A percentile compares a stretch with the other conserved stretches of the same genome.
Conservation (phyloP, 352 stramenopile genomes). For the Blastocystis sp. region DNA sequence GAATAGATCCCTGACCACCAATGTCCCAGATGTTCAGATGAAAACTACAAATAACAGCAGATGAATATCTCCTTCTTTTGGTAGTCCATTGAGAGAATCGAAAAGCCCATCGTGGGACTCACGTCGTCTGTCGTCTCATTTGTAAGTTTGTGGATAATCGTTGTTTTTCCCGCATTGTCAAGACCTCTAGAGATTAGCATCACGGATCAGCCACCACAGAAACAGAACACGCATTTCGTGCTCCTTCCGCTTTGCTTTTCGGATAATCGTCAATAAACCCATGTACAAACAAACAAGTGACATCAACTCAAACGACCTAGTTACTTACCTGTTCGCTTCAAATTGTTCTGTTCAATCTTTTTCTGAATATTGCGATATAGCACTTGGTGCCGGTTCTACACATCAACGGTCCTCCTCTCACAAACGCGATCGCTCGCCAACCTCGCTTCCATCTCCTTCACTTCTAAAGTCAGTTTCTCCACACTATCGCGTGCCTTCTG, state of each 20-base stretch:
- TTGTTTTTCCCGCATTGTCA: conserved; percentile 98
- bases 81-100: conserved; percentile 95
- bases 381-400: background rate
- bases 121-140: conserved; percentile 89
- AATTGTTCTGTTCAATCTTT: background rate
- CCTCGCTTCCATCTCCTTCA: background rate
- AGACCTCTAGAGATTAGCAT: conserved; percentile 69
- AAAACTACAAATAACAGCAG: conserved; percentile 38
- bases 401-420: background rate
- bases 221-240: conserved; percentile 95
- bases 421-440: background rate
- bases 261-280: conserved; percentile 80
- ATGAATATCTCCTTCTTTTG: conserved; percentile 65
- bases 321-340: background rate
- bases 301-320: background rate
- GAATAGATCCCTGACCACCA: conserved; percentile 93
- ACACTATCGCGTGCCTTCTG: background rate
- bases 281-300: conserved; percentile 61
- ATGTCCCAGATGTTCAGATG: conserved; percentile 84
- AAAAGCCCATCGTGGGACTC: conserved; percentile 92
- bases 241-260: conserved; percentile 97
- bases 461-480: background rate
- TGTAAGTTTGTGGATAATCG: conserved; percentile 92
- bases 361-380: background rate
- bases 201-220: conserved; percentile 65